Percentiles rank a stretch among this genome's conserved stretches.
Evolutionary conservation across 192 early-diverging fungal species (phyloP).

Genomic region (Irineochytrium annulatum): DNA sequence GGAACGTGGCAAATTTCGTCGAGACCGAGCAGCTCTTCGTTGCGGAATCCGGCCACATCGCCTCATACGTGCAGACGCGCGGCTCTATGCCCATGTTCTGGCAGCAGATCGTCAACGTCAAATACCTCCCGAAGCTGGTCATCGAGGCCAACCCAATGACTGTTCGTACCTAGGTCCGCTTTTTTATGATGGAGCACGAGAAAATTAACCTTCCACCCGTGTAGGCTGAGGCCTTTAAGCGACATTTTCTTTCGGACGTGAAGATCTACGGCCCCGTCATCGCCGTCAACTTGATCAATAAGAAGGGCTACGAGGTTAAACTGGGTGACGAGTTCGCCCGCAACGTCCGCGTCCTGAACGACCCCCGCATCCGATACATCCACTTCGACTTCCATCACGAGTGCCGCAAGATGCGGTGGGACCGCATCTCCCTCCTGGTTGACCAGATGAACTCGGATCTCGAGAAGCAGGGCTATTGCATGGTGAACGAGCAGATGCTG

Average conservation of each 20-base stretch:
- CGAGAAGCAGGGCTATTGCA: constrained; percentile 50
- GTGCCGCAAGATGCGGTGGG: constrained; percentile 93
- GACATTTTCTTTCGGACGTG: constrained; percentile 72
- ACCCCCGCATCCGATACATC: constrained; percentile 53
- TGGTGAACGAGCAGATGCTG: constrained; percentile 11
- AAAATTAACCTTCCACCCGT: neutral
- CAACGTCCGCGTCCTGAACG: constrained; percentile 47
- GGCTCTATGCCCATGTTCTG: constrained; percentile 95
- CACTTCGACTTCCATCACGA: constrained; percentile 99
- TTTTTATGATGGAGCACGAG: constrained; percentile 1
- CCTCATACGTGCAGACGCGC: constrained; percentile 85
- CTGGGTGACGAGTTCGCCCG: constrained; percentile 78
- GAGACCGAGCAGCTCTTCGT: constrained; percentile 94
- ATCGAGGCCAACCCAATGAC: constrained; percentile 64
- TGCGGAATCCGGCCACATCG: constrained; percentile 54
- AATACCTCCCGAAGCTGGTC: constrained; percentile 84
- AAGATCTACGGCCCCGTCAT: constrained; percentile 76
- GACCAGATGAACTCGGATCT: constrained; percentile 72
- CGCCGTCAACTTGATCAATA: constrained; percentile 92
- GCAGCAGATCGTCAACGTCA: constrained; percentile 87
- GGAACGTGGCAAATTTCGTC: constrained; percentile 94
- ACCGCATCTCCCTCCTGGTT: constrained; percentile 77
- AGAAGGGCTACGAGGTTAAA: constrained; percentile 82
- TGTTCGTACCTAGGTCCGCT: constrained; percentile 55
- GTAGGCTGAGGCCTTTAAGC: constrained; percentile 48